Base-by-base conservation (phyloP, 1,284 basidiomycete genomes). In the Papiliotrema terrestris region DNA sequence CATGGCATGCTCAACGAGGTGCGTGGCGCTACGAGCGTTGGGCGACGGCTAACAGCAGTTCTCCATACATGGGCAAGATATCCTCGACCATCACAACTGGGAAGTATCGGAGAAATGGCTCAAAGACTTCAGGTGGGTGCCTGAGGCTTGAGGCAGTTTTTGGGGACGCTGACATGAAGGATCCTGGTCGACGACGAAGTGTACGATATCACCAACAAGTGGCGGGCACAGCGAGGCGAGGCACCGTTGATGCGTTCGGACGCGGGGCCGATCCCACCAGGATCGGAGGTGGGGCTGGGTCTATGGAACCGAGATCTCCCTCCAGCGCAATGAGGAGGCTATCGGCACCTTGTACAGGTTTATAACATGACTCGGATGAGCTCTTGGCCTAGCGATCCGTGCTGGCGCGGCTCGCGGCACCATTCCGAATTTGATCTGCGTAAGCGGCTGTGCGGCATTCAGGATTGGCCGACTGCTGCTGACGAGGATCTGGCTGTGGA, bases 61-160 rank as follows among this genome's bases (percentile, higher is more conserved):
- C 19, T 85, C 83, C 0, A 82, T 93, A 47, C 90, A 93, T 58
- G 90, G 89, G 3, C 89, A 94, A 63, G 91, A 95, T 67, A 87
- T 91, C 29, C 80, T 95, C 19, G 86, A 86, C 4, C 89, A 94
- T 67, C 80, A 78, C 37, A 92, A 91, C 67, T 95, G 91, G 89
- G 91, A 95, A 74, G 81, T 94, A 49, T 81, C 82, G 8, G 90
- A 93, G 68, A 80, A 80, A 53, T 95, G 90, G 84, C 78, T 95
- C 46, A 81, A 83, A 54, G 83, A 86, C 72, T 93, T 89, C 66
- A 83, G 83, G 89, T 88, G 66, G 60, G 86, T 81, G 13, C 1
- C 17, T 45, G 20, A 25, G 1, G 22, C 26, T 26, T 13, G 43
- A 9, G 26, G 15, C 22, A 25, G 2, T 15, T 17, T 20, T 4